A percentile compares a stretch with the other conserved stretches of the same genome.
These are phyloP conservation scores for Leccinum barrowsii DNA, from an alignment of 768 basidiomycete genomes.

Conservation along the genomic window DNA sequence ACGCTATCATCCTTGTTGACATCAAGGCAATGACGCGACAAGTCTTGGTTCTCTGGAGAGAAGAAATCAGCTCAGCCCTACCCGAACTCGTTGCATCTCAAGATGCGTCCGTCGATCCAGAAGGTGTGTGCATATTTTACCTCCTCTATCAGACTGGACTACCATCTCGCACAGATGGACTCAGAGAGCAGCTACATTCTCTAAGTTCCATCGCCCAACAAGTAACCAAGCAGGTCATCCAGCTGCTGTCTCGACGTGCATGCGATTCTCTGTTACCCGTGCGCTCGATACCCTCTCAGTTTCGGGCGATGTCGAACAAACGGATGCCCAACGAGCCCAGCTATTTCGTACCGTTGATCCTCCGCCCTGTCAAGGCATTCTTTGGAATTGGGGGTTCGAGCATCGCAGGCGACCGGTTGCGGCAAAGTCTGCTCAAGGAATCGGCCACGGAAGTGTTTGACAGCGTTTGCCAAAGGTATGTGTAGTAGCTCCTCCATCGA, in stretches of 20 bases:
- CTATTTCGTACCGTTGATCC: slow-evolving; percentile 77
- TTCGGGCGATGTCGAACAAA: slow-evolving; percentile 79
- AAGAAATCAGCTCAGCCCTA: slow-evolving; percentile 61
- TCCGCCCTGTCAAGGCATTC: slow-evolving; percentile 75
- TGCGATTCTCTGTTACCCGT: slow-evolving; percentile 83
- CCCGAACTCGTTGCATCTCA: slow-evolving; percentile 39
- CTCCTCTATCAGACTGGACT: background rate
- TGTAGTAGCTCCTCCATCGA: slow-evolving; percentile 1
- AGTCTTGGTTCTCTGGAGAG: slow-evolving; percentile 58
- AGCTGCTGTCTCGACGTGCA: slow-evolving; percentile 74
- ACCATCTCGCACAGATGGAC: slow-evolving; percentile 41
- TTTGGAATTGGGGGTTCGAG: slow-evolving; percentile 58
- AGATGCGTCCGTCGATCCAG: slow-evolving; percentile 34
- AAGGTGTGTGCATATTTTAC: slow-evolving; percentile 44
- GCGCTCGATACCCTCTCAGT: slow-evolving; percentile 85
- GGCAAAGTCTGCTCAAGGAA: slow-evolving; percentile 45
- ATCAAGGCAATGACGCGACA: slow-evolving; percentile 54
- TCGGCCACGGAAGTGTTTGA: slow-evolving; percentile 68
- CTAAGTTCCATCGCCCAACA: slow-evolving; percentile 53
- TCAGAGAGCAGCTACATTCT: slow-evolving; percentile 48
- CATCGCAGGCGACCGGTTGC: slow-evolving; percentile 60
- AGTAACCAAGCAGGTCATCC: slow-evolving; percentile 60
- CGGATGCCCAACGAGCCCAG: slow-evolving; percentile 74
- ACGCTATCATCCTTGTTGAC: slow-evolving; percentile 66
- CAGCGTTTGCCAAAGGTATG: slow-evolving; percentile 61